Conservation (phyloP, 352 stramenopile species). For the Thraustochytrium striatum region DNA sequence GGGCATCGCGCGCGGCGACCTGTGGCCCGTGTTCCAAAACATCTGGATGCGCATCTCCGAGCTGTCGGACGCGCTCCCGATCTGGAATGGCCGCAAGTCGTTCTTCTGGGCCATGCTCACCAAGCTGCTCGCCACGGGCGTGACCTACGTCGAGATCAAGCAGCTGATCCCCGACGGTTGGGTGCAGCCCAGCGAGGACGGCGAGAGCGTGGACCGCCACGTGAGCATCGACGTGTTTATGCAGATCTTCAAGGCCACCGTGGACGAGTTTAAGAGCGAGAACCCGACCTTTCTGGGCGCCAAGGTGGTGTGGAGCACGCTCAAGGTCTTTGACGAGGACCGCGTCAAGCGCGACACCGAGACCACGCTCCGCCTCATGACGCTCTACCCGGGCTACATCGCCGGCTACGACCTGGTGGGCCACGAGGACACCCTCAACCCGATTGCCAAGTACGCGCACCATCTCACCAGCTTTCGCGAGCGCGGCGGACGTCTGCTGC, state of each 20-base stretch:
- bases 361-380: constrained; percentile 29
- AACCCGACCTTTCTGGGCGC: constrained; percentile 46
- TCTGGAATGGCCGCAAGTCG: constrained; percentile 37
- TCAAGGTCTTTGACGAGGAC: constrained; percentile 35
- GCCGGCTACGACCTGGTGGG: constrained; percentile 49
- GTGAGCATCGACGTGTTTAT: constrained; percentile 48
- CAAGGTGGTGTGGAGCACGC: constrained; percentile 46
- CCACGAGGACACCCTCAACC: constrained; percentile 37
- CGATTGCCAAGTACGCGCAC: constrained; percentile 2
- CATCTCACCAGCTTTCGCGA: constrained; percentile 16
- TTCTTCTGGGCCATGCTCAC: constrained; percentile 49
- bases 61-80: constrained; percentile 35
- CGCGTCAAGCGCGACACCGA: not conserved
- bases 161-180: constrained; percentile 34
- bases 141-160: constrained; percentile 50
- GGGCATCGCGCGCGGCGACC: constrained; percentile 6
- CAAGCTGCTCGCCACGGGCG: constrained; percentile 45
- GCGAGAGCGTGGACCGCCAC: constrained; percentile 15
- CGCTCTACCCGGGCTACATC: constrained; percentile 31
- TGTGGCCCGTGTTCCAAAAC: constrained; percentile 45
- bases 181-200: constrained; percentile 19
- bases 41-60: constrained; percentile 43
- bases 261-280: constrained; percentile 38
- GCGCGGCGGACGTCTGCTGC: constrained; percentile 20
- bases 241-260: constrained; percentile 41